Evolutionary conservation across 73 alveolate species (phyloP), one percentile per base, ranked within the genome.

Genomic region (Paramecium bursaria): DNA sequence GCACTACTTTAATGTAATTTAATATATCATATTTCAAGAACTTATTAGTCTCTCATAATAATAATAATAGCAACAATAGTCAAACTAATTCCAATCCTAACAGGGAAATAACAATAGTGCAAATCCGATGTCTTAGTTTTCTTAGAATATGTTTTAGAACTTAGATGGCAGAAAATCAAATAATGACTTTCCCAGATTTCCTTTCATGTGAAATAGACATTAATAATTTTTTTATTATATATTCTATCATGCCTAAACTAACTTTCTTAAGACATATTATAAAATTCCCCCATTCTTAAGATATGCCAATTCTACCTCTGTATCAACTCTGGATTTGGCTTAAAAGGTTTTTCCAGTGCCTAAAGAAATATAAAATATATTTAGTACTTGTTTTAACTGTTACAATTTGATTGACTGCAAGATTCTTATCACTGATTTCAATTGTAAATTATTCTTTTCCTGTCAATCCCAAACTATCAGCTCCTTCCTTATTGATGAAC

Each of bases 261-360:
- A 74, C 87, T 92, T 92, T 86, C 97, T 92, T 50, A 95, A 92
- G 46, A 95, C 99, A 82, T 95, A 95, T 46, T 93, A 92, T 46
- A 95, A 87, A 80, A 95, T 95, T 42, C 99, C 99, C 23, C 97
- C 96, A 75, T 89, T 75, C 85, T 90, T 86, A 92, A 75, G 93
- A 91, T 95, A 95, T 27, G 60, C 94, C 21, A 93, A 54, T 86
- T 95, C 99, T 46, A 93, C 95, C 33, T 89, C 96, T 23, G 95
- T 79, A 73, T 89, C 97, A 31, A 92, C 39, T 88, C 97, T 87
- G 42, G 91, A 85, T 47, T 23, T 76, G 46, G 89, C 95, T 23
- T 85, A 35, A 95, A 92, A 91, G 50, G 74, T 74, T 77, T 85
- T 93, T 23, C 98, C 97, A 48, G 76, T 51, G 82, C 80, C 75